Evolutionary conservation across 768 basidiomycete genomes (phyloP), one percentile per base, ranked within the genome.

Genomic region (Crucibulum laeve): DNA sequence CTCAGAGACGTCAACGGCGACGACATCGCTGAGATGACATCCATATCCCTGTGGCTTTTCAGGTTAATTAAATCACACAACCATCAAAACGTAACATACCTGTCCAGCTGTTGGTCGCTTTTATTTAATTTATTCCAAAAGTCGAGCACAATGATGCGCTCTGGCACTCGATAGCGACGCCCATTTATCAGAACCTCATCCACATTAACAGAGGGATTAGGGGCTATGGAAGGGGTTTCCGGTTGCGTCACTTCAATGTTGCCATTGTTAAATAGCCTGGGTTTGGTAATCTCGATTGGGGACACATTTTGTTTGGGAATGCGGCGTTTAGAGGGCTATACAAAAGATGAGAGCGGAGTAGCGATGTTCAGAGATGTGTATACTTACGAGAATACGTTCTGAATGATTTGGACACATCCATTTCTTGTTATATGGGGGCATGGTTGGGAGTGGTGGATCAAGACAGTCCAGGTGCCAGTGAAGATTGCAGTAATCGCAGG

Each of bases 341-440:
- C 1, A 40, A 40, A 51, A n/a, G 32, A 38, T 30, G 48, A 45
- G 45, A 53, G 33, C 43, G 45, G 36, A 36, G 40, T 53, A 44
- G 45, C 47, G 21, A 32, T 25, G 38, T 41, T 38, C 21, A 51
- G 13, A 44, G 38, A 40, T 43, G 33, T 5, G 13, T 44, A 35
- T 26, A 70, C 91, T 64, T 59, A 95, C 94, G 47, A 89, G 61
- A 42, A 84, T 75, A 45, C 82, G 80, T 51, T 96, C 93, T n/a
- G 82, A 84, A 58, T 99, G 96, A 56, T 95, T 91, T 5, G 96
- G 96, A 62, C 96, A 99, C 93, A 95, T 96, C 94, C 95, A 99
- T 62, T 94, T 96, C 71, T 84, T 88, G 52, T 80, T 81, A 45
- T 85, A 80, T 10, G 86, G 76, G 3, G 96, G 96, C 77, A 98